Evolutionary conservation across 2,329 filamentous ascomycete species (phyloP), one percentile per base, ranked within the genome.

Genomic region (Macrophomina tecta): DNA sequence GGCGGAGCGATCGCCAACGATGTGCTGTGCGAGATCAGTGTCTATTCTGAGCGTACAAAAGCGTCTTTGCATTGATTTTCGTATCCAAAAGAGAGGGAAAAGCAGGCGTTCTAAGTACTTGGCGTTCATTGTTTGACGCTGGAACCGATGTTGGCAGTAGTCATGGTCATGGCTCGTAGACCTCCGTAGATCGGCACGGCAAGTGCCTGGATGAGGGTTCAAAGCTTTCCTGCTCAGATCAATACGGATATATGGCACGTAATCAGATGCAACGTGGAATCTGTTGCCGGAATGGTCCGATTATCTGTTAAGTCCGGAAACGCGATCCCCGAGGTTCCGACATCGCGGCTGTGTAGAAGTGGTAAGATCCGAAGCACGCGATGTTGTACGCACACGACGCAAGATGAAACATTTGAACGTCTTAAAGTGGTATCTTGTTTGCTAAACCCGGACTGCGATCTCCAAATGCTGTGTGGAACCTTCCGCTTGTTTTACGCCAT

Each of bases 401-500:
- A 62, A 51, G 45, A 30, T 14, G 32, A 42, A 62, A 62, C 14
- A 55, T 30, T 32, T 38, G 58, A 49, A 49, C 42, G 32, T 62
- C 45, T 62, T 34, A 18, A 62, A 62, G 38, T 40, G 58, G 58
- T 38, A 62, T 62, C 36, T 49, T 32, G n/a, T 45, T 38, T 62
- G 58, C 45, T 34, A 38, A 51, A 49, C 32, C 32, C 58, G 32
- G 45, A 28, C 32, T 7, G 18, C 28, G 23, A 38, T 48, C 30
- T 23, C 42, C 56, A 30, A 61, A 23, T 12, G 23, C 36, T 3
- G 11, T 38, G 46, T 45, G 49, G 18, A 28, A 28, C 34, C 45
- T 5, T 8, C 34, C 56, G n/a, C 28, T 16, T 62, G 42, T 18
- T 12, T 23, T 45, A 46, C 36, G 46, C 58, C 30, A 42, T 30